A percentile compares a stretch with the other conserved stretches of the same genome.
These are phyloP conservation scores for Arabidopsis suecica DNA, from an alignment of 345 rosid species.

Conservation along the genomic window DNA sequence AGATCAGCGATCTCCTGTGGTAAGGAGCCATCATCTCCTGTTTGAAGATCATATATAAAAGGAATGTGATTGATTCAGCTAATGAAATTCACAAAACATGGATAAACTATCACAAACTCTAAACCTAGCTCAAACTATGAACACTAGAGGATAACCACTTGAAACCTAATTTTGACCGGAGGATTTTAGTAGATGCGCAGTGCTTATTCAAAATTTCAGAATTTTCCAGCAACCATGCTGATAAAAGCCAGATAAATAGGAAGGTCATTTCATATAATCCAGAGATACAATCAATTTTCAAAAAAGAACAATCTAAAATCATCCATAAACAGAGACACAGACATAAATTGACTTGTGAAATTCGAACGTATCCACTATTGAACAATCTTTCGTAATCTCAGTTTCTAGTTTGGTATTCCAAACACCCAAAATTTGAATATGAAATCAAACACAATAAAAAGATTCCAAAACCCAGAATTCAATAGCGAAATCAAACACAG, in stretches of 20 bases:
- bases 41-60: constrained; percentile 17
- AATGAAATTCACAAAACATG: not conserved
- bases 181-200: not conserved
- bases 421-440: not conserved
- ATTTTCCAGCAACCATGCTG: not conserved
- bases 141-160: not conserved
- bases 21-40: constrained; percentile 47
- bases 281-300: not conserved
- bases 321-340: constrained; percentile 14
- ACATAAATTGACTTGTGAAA: not conserved
- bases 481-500: not conserved
- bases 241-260: not conserved
- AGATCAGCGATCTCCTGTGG: constrained; percentile 32
- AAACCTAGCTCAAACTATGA: not conserved
- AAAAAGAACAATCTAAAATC: not conserved
- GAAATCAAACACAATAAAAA: not conserved
- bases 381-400: not conserved
- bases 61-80: not conserved
- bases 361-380: not conserved
- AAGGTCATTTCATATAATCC: constrained; percentile 14
- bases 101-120: not conserved
- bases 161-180: constrained; percentile 1
- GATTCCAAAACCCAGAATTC: not conserved
- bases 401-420: not conserved
- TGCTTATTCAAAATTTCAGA: not conserved